Evolutionary conservation across 148 eudicot genomes (phyloP).

Genomic region (Silene conica): DNA sequence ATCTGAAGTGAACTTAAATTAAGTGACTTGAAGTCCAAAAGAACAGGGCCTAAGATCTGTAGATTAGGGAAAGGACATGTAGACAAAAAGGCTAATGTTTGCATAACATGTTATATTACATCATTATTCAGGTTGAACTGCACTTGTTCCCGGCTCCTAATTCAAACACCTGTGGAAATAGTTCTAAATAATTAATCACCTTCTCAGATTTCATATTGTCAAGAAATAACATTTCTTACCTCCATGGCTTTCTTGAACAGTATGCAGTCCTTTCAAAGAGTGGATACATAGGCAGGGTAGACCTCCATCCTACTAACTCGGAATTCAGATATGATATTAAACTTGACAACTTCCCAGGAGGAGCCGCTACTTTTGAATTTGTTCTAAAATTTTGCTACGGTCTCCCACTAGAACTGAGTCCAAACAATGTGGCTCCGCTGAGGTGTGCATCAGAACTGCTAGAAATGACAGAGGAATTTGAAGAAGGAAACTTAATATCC

Average conservation of each 20-base stretch:
- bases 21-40: no score
- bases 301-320: slow-evolving; percentile 35
- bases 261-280: slow-evolving; percentile 56
- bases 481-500: slow-evolving; percentile 64
- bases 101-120: not conserved
- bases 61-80: no score
- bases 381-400: slow-evolving; percentile 58
- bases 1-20: no score
- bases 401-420: slow-evolving; percentile 42
- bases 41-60: no score
- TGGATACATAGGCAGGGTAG: slow-evolving; percentile 46
- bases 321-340: slow-evolving; percentile 35
- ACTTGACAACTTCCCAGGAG: slow-evolving; percentile 64
- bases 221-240: not conserved
- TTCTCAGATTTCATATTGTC: not conserved
- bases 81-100: no score
- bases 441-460: slow-evolving; percentile 69
- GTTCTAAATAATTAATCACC: not conserved
- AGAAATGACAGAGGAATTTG: slow-evolving; percentile 72
- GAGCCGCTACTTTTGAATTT: slow-evolving; percentile 47
- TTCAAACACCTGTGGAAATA: not conserved
- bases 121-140: not conserved
- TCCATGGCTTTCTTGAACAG: slow-evolving; percentile 34
- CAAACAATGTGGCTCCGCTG: slow-evolving; percentile 50
- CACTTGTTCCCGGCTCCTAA: not conserved